A percentile compares a stretch with the other conserved stretches of the same genome.
phyloP scores from a whole-genome alignment of 2,329 filamentous ascomycete genomes.

The Periconia sp. region DNA sequence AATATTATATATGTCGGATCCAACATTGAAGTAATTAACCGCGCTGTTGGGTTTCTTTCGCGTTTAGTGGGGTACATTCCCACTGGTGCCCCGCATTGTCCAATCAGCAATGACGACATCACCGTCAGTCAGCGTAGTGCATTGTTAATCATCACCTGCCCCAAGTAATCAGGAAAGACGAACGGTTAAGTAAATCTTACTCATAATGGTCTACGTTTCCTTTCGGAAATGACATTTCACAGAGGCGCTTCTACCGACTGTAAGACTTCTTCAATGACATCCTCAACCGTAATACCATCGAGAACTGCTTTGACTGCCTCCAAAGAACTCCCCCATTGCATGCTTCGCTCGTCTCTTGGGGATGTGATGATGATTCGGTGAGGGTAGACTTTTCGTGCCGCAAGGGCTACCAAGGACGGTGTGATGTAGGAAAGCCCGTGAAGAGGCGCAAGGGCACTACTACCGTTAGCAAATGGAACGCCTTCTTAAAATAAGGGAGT shows the following conservation, averaged over 20 bases:
- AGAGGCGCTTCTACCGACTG: constrained; percentile 59
- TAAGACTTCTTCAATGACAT: constrained; percentile 62
- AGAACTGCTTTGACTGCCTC: constrained; percentile 69
- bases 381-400: constrained; percentile 81
- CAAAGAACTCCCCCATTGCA: constrained; percentile 88
- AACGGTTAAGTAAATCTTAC: not conserved
- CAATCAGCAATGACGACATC: constrained; percentile 28
- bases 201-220: not conserved
- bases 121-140: constrained; percentile 13
- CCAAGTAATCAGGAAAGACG: not conserved
- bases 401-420: constrained; percentile 79
- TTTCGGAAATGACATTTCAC: constrained; percentile 26
- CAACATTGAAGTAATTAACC: not conserved
- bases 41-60: not conserved
- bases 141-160: constrained; percentile 26
- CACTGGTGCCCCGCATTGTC: constrained; percentile 19
- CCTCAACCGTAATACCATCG: constrained; percentile 58
- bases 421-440: constrained; percentile 81
- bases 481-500: not conserved
- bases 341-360: constrained; percentile 75
- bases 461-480: constrained; percentile 26
- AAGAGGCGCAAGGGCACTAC: constrained; percentile 72
- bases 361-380: constrained; percentile 75
- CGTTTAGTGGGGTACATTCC: constrained; percentile 7
- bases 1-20: not conserved